A percentile compares a stretch with the other conserved stretches of the same genome.
phyloP scores from a whole-genome alignment of 2,329 filamentous ascomycete genomes.

The Pseudonectria foliicola region DNA sequence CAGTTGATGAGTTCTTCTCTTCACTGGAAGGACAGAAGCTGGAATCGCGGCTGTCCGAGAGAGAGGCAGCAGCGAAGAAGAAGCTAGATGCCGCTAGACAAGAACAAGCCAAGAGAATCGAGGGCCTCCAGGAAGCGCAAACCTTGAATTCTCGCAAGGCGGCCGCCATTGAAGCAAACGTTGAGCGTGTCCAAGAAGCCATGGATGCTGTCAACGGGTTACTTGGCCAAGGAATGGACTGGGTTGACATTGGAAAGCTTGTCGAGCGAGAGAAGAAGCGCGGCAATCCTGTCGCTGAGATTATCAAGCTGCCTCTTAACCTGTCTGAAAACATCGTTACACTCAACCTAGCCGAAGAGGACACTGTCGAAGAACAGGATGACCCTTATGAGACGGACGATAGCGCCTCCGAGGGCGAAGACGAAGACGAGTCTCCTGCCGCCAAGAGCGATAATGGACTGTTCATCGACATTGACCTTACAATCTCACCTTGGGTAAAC shows the following conservation, averaged over 20 bases:
- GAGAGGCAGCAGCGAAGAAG: conserved; percentile 71
- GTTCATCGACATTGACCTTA: conserved; percentile 77
- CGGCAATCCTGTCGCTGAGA: conserved; percentile 76
- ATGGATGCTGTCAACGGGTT: conserved; percentile 87
- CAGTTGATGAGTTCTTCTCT: conserved; percentile 94
- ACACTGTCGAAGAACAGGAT: conserved; percentile 54
- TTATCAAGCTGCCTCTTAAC: conserved; percentile 82
- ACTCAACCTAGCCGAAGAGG: conserved; percentile 66
- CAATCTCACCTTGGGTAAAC: conserved; percentile 78
- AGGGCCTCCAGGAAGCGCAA: conserved; percentile 74
- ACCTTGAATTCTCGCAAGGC: conserved; percentile 81
- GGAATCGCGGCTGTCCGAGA: conserved; percentile 73
- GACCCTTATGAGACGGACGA: conserved; percentile 62
- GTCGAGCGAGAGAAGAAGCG: conserved; percentile 80
- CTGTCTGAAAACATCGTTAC: conserved; percentile 86
- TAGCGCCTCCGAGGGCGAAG: conserved; percentile 37
- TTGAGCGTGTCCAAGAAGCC: conserved; percentile 85
- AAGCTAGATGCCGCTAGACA: conserved; percentile 79
- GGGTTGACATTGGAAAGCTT: conserved; percentile 82
- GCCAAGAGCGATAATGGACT: conserved; percentile 47
- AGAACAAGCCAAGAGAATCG: conserved; percentile 80
- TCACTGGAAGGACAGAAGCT: conserved; percentile 92
- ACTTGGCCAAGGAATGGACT: conserved; percentile 94
- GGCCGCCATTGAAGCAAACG: conserved; percentile 81
- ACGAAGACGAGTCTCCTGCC: conserved; percentile 24